Evolutionary conservation across 495 filamentous ascomycete genomes (phyloP), one percentile per base, ranked within the genome.

Genomic region (Margaritispora aquatica): DNA sequence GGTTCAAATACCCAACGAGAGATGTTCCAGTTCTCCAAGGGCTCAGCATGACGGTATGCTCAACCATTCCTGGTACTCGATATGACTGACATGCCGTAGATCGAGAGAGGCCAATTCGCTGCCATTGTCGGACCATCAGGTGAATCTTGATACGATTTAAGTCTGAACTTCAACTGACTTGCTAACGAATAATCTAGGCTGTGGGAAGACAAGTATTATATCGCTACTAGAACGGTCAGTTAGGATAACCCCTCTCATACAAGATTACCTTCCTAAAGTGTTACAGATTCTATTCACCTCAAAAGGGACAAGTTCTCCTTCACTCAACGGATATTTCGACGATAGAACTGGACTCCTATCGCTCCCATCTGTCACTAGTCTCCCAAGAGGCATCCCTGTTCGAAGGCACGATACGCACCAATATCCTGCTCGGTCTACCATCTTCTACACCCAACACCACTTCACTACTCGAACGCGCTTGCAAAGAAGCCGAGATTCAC

Each of bases 121-220:
- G 88, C 85, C 0, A 74, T 92, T 24, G 87, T 90, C 17, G 88
- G 88, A 0, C 74, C 85, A 0, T 83, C 78, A 2, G 84, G 84
- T 74, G 51, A 55, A 66, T 54, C 17, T 10, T 9, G 15, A n/a
- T n/a, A n/a, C n/a, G n/a, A n/a, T n/a, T n/a, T n/a, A 10, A n/a
- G 1, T 5, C n/a, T n/a, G 4, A 41, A n/a, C 8, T 9, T 23
- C 29, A 13, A 15, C 17, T 10, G 26, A 5, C 1, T 51, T 11
- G 13, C n/a, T 5, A 19, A 23, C 11, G 7, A 34, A 5, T 34
- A 23, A 52, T 29, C 38, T 31, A 51, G 88, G 88, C 20, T 87
- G 82, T 26, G 88, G 88, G 5, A 92, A 92, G 64, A 84, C 80
- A 1, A 88, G 83, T 13, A 73, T 86, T 23, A 77, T 89, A 24